Conservation (phyloP, 2,329 filamentous ascomycete genomes). For the Paradendryphiella salina region DNA sequence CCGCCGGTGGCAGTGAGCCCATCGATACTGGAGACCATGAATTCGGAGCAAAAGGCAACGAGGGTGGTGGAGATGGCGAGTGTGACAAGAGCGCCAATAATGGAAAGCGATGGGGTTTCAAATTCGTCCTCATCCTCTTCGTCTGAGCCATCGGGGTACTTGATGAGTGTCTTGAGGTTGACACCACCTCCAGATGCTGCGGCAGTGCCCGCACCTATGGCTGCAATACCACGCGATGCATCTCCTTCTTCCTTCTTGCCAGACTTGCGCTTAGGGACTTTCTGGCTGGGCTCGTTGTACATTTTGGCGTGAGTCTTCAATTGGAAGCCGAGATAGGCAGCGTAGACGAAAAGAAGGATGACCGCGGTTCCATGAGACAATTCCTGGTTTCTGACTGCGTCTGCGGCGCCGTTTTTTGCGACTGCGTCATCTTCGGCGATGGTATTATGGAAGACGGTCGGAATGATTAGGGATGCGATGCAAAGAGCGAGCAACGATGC, state of each 20-base stretch:
- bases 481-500: conserved; percentile 78
- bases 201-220: conserved; percentile 57
- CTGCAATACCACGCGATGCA: conserved; percentile 54
- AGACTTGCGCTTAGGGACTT: conserved; percentile 64
- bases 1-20: conserved; percentile 54
- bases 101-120: conserved; percentile 72
- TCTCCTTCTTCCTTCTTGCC: conserved; percentile 56
- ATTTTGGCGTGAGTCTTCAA: conserved; percentile 80
- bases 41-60: conserved; percentile 76
- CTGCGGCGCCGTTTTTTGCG: conserved; percentile 17
- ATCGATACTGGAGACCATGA: conserved; percentile 64
- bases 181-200: conserved; percentile 56
- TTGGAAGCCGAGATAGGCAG: conserved; percentile 84
- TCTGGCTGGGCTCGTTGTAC: conserved; percentile 79
- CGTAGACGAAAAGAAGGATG: conserved; percentile 83
- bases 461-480: conserved; percentile 82
- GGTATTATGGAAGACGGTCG: conserved; percentile 70
- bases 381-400: conserved; percentile 39
- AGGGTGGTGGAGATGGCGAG: conserved; percentile 74
- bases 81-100: conserved; percentile 71
- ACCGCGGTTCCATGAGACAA: conserved; percentile 72
- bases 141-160: conserved; percentile 40
- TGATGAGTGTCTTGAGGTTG: conserved; percentile 53
- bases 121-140: conserved; percentile 68
- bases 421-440: conserved; percentile 31